Base-by-base conservation (phyloP, 139 green algal genomes). In the Haematococcus lacustris region DNA sequence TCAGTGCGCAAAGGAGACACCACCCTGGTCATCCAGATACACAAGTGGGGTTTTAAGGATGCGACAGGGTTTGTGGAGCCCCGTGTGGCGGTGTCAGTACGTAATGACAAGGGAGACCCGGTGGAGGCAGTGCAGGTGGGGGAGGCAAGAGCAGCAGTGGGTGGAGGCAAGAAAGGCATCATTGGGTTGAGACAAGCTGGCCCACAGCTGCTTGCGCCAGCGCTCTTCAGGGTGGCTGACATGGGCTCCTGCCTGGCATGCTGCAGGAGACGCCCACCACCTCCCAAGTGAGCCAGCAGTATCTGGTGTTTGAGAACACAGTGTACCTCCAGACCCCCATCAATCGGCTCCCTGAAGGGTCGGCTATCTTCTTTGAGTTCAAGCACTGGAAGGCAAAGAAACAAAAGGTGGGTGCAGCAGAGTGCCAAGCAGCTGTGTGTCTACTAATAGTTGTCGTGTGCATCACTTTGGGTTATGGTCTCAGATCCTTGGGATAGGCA, bases 311-410 rank as follows among this genome's bases (percentile, higher is more conserved):
- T 70, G 81, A 84, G 34, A 77, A 74, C 61, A 79, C 76, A 13
- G 73, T 86, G 51, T 84, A 88, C 79, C 69, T 89, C 43, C 85
- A 91, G 72, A 89, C 87, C 30, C 66, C 77, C 0, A 35, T 91
- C 1, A 86, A 82, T 68, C 35, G 60, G 59, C 73, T 91, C 59
- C 70, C 69, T 5, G 47, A 72, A 0, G 60, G 59, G 0, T 34
- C 70, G n/a, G 86, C 84, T 37, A 87, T 91, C 34, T 88, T 93
- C 57, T 85, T 93, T 67, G 88, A 93, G 80, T 86, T 91, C 68
- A 78, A 79, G 61, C 86, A 93, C 79, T 93, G 75, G 69, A 93
- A 93, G 64, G 60, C 82, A 32, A 85, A 85, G 47, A 88, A 93
- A 80, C 80, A 87, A 63, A 93, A 92, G 85, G 84, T 88, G 68